These are phyloP conservation scores for Metarhizium brunneum DNA, from an alignment of 2,329 filamentous ascomycete species.

Conservation along the genomic window DNA sequence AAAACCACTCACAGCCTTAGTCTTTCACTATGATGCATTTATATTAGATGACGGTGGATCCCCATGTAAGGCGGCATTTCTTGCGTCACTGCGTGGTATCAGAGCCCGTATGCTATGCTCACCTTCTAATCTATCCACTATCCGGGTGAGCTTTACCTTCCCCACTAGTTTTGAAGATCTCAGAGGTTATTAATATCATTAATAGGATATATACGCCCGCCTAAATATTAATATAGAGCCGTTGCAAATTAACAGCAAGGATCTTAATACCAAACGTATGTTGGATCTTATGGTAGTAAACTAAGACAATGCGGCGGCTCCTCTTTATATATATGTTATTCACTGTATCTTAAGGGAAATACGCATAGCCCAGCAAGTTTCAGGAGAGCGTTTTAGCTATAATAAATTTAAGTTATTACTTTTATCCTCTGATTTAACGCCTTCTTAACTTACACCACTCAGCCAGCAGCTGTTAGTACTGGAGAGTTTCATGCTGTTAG, in stretches of 20 bases:
- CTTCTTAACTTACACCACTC: conserved; percentile 43
- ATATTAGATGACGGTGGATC: conserved; percentile 34
- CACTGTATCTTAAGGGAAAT: conserved; percentile 46
- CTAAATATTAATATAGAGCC: conserved; percentile 37
- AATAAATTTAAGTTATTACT: conserved; percentile 29
- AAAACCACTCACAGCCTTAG: conserved; percentile 44
- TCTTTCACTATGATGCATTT: conserved; percentile 56
- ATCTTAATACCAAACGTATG: conserved; percentile 49
- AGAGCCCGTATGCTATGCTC: conserved; percentile 44
- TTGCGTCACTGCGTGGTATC: conserved; percentile 34
- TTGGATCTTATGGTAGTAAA: conserved; percentile 47
- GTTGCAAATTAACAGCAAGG: conserved; percentile 36
- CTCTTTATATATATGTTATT: conserved; percentile 48
- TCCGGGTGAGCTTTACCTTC: conserved; percentile 18
- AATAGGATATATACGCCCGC: conserved; percentile 27
- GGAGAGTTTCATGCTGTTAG: conserved; percentile 41
- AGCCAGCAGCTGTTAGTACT: conserved; percentile 28
- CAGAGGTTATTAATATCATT: not conserved
- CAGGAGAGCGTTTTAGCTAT: conserved; percentile 36
- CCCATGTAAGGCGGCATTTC: conserved; percentile 49
- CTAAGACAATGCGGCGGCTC: conserved; percentile 25
- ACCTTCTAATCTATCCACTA: conserved; percentile 36
- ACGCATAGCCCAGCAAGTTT: conserved; percentile 32
- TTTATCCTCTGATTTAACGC: conserved; percentile 27
- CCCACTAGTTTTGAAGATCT: not conserved